Evolutionary conservation across 2,329 filamentous ascomycete genomes (phyloP).

Genomic region (Penicillium griseofulvum): DNA sequence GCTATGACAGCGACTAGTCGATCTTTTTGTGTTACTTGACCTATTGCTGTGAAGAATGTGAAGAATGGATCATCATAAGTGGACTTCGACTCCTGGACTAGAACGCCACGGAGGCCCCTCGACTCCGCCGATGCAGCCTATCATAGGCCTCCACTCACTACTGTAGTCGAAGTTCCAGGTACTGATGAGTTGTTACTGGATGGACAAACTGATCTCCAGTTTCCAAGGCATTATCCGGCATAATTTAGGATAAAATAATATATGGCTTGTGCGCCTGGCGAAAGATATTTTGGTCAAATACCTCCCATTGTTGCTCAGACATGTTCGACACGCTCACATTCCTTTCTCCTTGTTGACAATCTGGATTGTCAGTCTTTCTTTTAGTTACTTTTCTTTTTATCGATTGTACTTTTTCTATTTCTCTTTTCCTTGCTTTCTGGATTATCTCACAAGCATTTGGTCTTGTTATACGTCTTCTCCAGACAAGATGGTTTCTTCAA

Average conservation of each 20-base stretch:
- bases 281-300: conserved; percentile 16
- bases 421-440: neutral
- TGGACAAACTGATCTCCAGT: neutral
- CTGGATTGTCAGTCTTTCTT: conserved; percentile 22
- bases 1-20: conserved; percentile 5
- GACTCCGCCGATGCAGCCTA: neutral
- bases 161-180: neutral
- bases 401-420: conserved; percentile 4
- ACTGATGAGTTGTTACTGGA: conserved; percentile 1
- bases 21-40: neutral
- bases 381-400: conserved; percentile 10
- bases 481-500: conserved; percentile 29
- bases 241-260: neutral
- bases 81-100: neutral
- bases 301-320: conserved; percentile 7
- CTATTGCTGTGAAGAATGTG: conserved; percentile 1
- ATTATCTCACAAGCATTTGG: neutral
- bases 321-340: conserved; percentile 18
- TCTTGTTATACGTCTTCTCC: neutral
- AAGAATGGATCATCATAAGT: conserved; percentile 10
- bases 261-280: neutral
- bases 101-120: neutral
- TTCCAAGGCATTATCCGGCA: neutral
- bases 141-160: neutral
- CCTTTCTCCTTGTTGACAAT: conserved; percentile 23